Conservation (phyloP, 1,284 basidiomycete genomes). For the Mycena citricolor region DNA sequence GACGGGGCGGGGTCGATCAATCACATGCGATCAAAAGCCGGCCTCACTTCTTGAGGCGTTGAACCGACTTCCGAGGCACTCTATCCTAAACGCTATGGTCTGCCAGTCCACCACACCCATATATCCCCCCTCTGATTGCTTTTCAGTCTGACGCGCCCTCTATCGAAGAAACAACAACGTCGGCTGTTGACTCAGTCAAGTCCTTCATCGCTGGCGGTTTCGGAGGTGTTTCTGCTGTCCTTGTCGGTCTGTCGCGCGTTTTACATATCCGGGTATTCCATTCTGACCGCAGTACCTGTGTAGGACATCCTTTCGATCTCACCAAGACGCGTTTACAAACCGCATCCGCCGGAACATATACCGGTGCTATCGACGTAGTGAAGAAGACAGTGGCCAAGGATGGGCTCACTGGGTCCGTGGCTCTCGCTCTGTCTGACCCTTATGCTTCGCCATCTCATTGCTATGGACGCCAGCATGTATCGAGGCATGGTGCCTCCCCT, state of each 20-base stretch:
- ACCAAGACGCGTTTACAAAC: slow-evolving; percentile 97
- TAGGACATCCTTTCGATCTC: slow-evolving; percentile 96
- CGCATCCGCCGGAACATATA: slow-evolving; percentile 87
- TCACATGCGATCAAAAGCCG: too few relatives aligned
- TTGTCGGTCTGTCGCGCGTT: slow-evolving; percentile 84
- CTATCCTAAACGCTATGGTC: too few relatives aligned
- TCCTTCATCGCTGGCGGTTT: slow-evolving; percentile 90
- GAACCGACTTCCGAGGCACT: slow-evolving; percentile 1
- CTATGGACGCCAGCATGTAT: slow-evolving; percentile 71
- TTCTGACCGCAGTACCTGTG: neutral
- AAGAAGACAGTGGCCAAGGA: slow-evolving; percentile 87
- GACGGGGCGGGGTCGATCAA: neutral
- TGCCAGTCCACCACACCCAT: neutral
- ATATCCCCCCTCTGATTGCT: neutral
- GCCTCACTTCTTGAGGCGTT: neutral
- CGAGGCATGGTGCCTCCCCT: slow-evolving; percentile 96
- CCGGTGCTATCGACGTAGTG: slow-evolving; percentile 91
- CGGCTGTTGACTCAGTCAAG: slow-evolving; percentile 67
- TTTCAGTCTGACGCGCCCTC: slow-evolving; percentile 21
- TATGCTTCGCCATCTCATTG: neutral
- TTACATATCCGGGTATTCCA: neutral
- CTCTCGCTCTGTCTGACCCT: neutral
- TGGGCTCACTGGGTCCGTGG: slow-evolving; percentile 80
- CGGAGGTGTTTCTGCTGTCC: slow-evolving; percentile 84
- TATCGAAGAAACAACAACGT: slow-evolving; percentile 30